These are phyloP conservation scores for Hylodesmum podocarpum DNA, from an alignment of 306 rosid species.

Conservation along the genomic window DNA sequence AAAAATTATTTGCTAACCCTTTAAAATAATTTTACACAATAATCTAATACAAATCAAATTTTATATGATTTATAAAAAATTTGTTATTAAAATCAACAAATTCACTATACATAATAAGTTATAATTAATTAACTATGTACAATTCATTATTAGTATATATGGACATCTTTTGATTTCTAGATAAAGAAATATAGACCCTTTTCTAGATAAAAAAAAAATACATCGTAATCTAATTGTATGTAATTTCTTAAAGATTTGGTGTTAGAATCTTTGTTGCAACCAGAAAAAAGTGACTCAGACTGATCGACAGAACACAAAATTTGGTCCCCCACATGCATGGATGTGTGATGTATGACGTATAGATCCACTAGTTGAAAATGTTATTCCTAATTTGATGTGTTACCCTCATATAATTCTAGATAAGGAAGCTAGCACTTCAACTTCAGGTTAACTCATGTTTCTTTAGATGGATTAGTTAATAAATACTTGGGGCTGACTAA, in stretches of 20 bases:
- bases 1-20: too few relatives aligned
- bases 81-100: too few relatives aligned
- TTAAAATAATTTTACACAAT: too few relatives aligned
- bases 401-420: background rate
- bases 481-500: background rate
- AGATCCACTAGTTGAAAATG: slow-evolving; percentile 8
- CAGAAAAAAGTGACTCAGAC: slow-evolving; percentile 15
- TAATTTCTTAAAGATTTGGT: slow-evolving; percentile 23
- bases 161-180: too few relatives aligned
- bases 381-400: slow-evolving; percentile 4
- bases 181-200: too few relatives aligned
- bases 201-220: too few relatives aligned
- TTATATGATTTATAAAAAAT: too few relatives aligned
- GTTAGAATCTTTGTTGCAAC: slow-evolving; percentile 48
- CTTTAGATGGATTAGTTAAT: background rate
- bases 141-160: too few relatives aligned
- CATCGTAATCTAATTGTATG: slow-evolving; percentile 28
- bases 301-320: slow-evolving; percentile 4
- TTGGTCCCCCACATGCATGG: slow-evolving; percentile 40
- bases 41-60: too few relatives aligned
- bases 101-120: too few relatives aligned
- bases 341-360: slow-evolving; percentile 41
- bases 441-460: background rate
- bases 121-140: too few relatives aligned
- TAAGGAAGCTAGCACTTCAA: slow-evolving; percentile 33